Percentiles rank a stretch among this genome's conserved stretches.
These are phyloP conservation scores for Penicillium manginii DNA, from an alignment of 495 filamentous ascomycete genomes.

Conservation along the genomic window DNA sequence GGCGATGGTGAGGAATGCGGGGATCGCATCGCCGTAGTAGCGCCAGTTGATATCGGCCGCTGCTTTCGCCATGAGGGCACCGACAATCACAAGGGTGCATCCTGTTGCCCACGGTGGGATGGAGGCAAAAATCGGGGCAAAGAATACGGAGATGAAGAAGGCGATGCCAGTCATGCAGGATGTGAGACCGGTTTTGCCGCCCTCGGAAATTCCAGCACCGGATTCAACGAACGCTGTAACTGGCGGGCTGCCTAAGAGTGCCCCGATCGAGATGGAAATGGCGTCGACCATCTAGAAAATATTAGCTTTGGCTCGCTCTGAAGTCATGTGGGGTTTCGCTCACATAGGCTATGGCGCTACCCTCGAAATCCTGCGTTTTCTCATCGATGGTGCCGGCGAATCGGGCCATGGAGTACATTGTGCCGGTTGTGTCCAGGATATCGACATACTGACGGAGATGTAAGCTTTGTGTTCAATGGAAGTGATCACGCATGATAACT, in stretches of 20 bases:
- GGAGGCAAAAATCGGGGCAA: slow-evolving; percentile 82
- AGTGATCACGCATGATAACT: not conserved
- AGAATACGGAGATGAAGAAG: slow-evolving; percentile 87
- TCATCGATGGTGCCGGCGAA: slow-evolving; percentile 76
- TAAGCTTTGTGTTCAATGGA: not conserved
- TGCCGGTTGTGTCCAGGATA: slow-evolving; percentile 77
- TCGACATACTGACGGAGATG: slow-evolving; percentile 67
- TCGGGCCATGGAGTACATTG: slow-evolving; percentile 81
- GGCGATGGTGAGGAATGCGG: slow-evolving; percentile 78
- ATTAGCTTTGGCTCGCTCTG: slow-evolving; percentile 8
- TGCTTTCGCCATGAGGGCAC: slow-evolving; percentile 76
- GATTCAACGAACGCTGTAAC: slow-evolving; percentile 85
- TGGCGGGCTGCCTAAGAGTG: slow-evolving; percentile 72
- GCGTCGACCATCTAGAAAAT: slow-evolving; percentile 66
- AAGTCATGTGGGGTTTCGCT: not conserved
- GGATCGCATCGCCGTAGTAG: slow-evolving; percentile 76
- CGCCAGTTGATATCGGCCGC: slow-evolving; percentile 82
- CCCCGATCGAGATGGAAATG: slow-evolving; percentile 74
- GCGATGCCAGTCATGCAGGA: slow-evolving; percentile 75
- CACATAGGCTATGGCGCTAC: slow-evolving; percentile 73
- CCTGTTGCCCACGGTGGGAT: slow-evolving; percentile 86
- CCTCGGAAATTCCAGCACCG: slow-evolving; percentile 82
- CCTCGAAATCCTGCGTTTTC: slow-evolving; percentile 76
- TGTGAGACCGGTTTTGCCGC: slow-evolving; percentile 79
- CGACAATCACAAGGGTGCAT: slow-evolving; percentile 78